These are phyloP conservation scores for Uronychia binucleata DNA, from an alignment of 73 alveolate species.

Conservation along the genomic window DNA sequence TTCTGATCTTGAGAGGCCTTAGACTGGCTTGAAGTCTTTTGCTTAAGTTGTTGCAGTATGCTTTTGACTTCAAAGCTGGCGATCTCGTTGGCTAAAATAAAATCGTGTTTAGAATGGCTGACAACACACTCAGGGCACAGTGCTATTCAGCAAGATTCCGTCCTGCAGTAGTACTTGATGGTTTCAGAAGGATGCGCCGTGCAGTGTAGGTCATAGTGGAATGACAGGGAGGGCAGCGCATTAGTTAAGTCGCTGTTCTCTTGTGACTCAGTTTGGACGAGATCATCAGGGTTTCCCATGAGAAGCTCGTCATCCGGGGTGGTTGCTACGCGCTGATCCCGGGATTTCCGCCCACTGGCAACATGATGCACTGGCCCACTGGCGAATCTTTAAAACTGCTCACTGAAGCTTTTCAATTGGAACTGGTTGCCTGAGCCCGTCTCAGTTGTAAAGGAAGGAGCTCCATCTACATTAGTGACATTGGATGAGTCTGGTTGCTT, in stretches of 20 bases:
- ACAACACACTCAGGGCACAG: constrained; percentile 54
- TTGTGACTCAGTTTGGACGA: background rate
- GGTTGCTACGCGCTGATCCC: background rate
- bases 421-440: background rate
- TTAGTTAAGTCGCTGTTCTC: background rate
- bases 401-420: background rate
- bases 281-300: background rate
- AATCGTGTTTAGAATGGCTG: constrained; percentile 51
- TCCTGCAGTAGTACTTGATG: constrained; percentile 45
- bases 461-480: background rate
- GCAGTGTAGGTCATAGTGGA: constrained; percentile 17
- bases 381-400: background rate
- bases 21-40: background rate
- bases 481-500: background rate
- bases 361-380: background rate
- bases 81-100: constrained; percentile 43
- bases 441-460: background rate
- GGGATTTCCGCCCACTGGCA: background rate
- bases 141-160: constrained; percentile 13
- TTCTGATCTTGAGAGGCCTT: background rate
- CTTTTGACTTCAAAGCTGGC: constrained; percentile 44
- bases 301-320: background rate
- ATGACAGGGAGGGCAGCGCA: constrained; percentile 8
- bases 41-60: constrained; percentile 11
- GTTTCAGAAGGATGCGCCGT: constrained; percentile 19